Conservation (phyloP, 169 alveolate genomes). For the Plasmodium coatneyi region DNA sequence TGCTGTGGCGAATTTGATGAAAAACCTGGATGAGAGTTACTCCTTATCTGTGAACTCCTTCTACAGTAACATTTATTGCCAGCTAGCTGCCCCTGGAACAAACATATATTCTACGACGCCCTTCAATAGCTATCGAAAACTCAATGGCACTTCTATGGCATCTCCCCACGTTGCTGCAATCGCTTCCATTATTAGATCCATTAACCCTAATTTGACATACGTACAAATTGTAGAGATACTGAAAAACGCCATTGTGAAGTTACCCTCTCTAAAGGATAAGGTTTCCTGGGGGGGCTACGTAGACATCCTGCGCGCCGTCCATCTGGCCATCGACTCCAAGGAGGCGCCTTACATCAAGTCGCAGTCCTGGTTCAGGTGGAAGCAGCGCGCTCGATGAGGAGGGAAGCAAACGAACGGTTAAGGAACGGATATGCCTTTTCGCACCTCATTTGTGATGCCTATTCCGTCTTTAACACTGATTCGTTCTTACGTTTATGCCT, state of each 20-base stretch:
- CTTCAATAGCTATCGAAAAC: constrained; percentile 52
- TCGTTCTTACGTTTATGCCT: not conserved
- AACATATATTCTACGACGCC: constrained; percentile 79
- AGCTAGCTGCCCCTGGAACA: constrained; percentile 82
- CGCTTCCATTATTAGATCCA: constrained; percentile 49
- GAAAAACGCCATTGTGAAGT: constrained; percentile 4
- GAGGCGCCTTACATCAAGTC: not conserved
- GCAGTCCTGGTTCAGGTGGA: constrained; percentile 14
- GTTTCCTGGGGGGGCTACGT: constrained; percentile 67
- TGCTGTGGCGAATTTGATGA: constrained; percentile 52
- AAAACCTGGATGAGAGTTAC: not conserved
- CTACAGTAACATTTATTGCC: constrained; percentile 66
- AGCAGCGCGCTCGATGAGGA: constrained; percentile 10
- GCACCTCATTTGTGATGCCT: not conserved
- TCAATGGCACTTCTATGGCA: constrained; percentile 84
- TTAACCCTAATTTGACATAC: constrained; percentile 45
- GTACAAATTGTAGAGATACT: constrained; percentile 14
- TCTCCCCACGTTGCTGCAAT: constrained; percentile 82
- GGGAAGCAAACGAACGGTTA: not conserved
- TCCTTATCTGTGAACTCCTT: constrained; percentile 49
- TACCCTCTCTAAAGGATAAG: not conserved
- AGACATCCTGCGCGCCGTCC: constrained; percentile 20
- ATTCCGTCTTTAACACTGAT: not conserved
- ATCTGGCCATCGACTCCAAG: constrained; percentile 12
- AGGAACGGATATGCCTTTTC: not conserved